Conservation (phyloP, 2,329 filamentous ascomycete genomes). For the Pezicula carpinea region DNA sequence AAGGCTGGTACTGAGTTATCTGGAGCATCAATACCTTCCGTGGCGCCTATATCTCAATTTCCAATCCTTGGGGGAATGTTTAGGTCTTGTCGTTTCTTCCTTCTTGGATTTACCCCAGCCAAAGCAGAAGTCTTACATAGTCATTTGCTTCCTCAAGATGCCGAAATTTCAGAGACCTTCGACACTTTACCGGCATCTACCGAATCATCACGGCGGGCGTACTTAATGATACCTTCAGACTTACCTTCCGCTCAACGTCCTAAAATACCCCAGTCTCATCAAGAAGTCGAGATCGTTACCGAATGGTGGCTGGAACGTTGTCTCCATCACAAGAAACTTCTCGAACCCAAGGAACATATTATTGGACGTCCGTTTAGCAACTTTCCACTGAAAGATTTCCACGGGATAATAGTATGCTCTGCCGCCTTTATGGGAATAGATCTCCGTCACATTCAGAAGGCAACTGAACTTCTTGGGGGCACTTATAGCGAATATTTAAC, state of each 20-base stretch:
- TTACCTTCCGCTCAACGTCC: slow-evolving; percentile 24
- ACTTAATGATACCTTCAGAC: slow-evolving; percentile 41
- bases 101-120: slow-evolving; percentile 37
- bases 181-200: slow-evolving; percentile 10
- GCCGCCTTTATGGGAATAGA: slow-evolving; percentile 83
- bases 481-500: slow-evolving; percentile 76
- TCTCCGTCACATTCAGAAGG: slow-evolving; percentile 76
- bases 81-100: slow-evolving; percentile 33
- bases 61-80: slow-evolving; percentile 33
- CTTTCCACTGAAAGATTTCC: slow-evolving; percentile 67
- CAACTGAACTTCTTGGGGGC: slow-evolving; percentile 72
- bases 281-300: slow-evolving; percentile 56
- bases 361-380: slow-evolving; percentile 72
- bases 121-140: slow-evolving; percentile 31
- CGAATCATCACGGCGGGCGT: slow-evolving; percentile 12
- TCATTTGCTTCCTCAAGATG: slow-evolving; percentile 33
- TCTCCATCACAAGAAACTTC: slow-evolving; percentile 68
- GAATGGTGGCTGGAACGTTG: slow-evolving; percentile 94
- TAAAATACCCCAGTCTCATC: slow-evolving; percentile 28
- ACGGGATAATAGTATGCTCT: slow-evolving; percentile 67
- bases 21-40: slow-evolving; percentile 2
- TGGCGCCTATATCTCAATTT: slow-evolving; percentile 12
- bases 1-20: background rate
- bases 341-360: slow-evolving; percentile 64
- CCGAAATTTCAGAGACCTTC: slow-evolving; percentile 18